A percentile compares a stretch with the other conserved stretches of the same genome.
Conservation (phyloP, 257 asterid genomes). For the Catharanthus roseus region DNA sequence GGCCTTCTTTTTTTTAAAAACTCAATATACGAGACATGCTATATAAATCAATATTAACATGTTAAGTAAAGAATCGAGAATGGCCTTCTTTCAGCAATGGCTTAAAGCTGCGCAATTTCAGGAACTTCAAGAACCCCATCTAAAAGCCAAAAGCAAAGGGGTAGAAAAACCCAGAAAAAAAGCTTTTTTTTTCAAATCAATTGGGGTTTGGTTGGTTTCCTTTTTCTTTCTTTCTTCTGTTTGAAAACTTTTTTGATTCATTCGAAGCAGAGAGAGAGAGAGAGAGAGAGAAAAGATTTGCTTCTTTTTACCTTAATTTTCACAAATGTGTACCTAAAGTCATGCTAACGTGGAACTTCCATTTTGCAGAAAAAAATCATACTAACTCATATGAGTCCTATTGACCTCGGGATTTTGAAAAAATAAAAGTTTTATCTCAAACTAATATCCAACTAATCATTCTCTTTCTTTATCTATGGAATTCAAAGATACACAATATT, state of each 20-base stretch:
- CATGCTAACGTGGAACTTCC: slow-evolving; percentile 30
- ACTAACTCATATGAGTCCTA: not conserved
- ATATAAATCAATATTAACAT: too few species aligned
- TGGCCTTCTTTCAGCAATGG: not conserved
- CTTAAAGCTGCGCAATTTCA: slow-evolving; percentile 52
- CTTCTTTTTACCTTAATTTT: slow-evolving; percentile 34
- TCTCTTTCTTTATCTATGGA: not conserved
- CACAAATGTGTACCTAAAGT: slow-evolving; percentile 60
- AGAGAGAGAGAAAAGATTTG: slow-evolving; percentile 31
- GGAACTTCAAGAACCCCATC: slow-evolving; percentile 30
- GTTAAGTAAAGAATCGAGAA: not conserved
- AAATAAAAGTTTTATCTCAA: slow-evolving; percentile 8
- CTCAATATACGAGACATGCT: too few species aligned
- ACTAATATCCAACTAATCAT: slow-evolving; percentile 17
- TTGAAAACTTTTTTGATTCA: slow-evolving; percentile 25
- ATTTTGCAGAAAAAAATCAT: slow-evolving; percentile 12
- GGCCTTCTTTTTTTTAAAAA: slow-evolving; percentile 9
- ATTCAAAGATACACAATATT: too few species aligned
- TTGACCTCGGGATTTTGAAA: slow-evolving; percentile 44
- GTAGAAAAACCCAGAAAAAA: not conserved
- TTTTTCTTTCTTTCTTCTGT: not conserved
- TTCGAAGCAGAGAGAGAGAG: too few species aligned
- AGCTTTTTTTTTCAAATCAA: slow-evolving; percentile 17
- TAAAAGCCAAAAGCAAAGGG: slow-evolving; percentile 8
- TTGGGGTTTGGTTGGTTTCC: slow-evolving; percentile 8